phyloP scores from a whole-genome alignment of 805 yeast genomes.

The Debaryomyces prosopidis region DNA sequence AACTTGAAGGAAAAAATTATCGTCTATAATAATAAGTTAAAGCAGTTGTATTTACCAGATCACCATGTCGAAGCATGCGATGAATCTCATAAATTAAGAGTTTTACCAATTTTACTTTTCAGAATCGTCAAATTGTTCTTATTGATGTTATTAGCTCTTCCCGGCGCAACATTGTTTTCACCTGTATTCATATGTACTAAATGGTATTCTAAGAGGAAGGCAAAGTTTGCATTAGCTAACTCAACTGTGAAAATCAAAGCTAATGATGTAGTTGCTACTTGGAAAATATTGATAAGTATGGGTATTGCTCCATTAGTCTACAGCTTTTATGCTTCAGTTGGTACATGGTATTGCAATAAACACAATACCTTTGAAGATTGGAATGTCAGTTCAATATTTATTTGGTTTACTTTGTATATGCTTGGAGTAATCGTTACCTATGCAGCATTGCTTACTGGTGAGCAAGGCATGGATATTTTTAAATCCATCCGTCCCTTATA shows the following conservation, averaged over 20 bases:
- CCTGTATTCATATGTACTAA: slow-evolving; percentile 86
- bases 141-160: slow-evolving; percentile 67
- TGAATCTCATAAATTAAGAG: slow-evolving; percentile 50
- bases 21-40: slow-evolving; percentile 62
- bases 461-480: slow-evolving; percentile 85
- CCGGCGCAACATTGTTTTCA: slow-evolving; percentile 84
- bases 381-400: slow-evolving; percentile 30
- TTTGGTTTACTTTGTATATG: slow-evolving; percentile 52
- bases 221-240: slow-evolving; percentile 74
- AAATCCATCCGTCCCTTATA: slow-evolving; percentile 83
- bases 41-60: slow-evolving; percentile 52
- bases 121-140: slow-evolving; percentile 59
- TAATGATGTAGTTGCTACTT: slow-evolving; percentile 92
- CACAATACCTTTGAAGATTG: slow-evolving; percentile 19
- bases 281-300: slow-evolving; percentile 91
- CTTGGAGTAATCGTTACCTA: slow-evolving; percentile 74
- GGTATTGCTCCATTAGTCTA: slow-evolving; percentile 88
- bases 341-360: slow-evolving; percentile 38
- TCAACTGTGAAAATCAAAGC: slow-evolving; percentile 91
- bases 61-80: slow-evolving; percentile 59
- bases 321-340: slow-evolving; percentile 71
- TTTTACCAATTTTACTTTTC: slow-evolving; percentile 52
- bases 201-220: slow-evolving; percentile 69
- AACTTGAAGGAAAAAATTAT: slow-evolving; percentile 62
- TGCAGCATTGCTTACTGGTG: slow-evolving; percentile 90